Base-by-base conservation (phyloP, 257 asterid genomes). In the Penstemon davidsonii region DNA sequence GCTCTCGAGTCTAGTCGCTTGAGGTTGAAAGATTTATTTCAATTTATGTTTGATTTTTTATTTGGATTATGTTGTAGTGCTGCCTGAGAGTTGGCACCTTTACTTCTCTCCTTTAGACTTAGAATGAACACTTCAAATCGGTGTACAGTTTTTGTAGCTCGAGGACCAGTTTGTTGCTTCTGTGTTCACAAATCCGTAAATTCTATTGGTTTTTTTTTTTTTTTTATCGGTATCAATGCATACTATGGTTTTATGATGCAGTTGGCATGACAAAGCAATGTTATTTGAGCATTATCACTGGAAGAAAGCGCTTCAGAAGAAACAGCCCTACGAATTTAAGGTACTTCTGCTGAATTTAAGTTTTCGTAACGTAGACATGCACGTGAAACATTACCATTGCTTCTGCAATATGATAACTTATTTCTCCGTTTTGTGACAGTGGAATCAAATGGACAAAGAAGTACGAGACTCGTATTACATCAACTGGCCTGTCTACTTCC, bases 191-290 rank as follows among this genome's bases (percentile, higher is more conserved):
- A 25, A 25, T 25, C 33, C 2, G 33, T 25, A 25, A 25, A 25
- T 15, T 15, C 18, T 15, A 15, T 15, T 15, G 18, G 18, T 15
- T 15, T 15, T 15, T 15, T 15, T 15, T 0, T 15, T 15, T 15
- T 15, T 15, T 15, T 15, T 15, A 15, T 15, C 0, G 18, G 0
- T 15, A 15, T 0, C 18, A 15, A 15, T 15, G 18, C 18, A 15
- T 15, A 15, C 18, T 15, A 15, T 15, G 18, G 18, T 75, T 45
- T 55, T 33, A 7, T 58, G 52, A 40, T 78, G 80, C 87, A 93
- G 99, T 76, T 93, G 91, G 92, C 99, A 93, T 73, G 99, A 93
- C 81, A 86, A 74, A 68, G 91, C 99, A 8, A 90, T 93, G 95
- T 72, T 88, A 8, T 90, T 77, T 77, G 97, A 90, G 80, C 99